Base-by-base conservation (phyloP, 805 yeast species). In the Candida orba region DNA sequence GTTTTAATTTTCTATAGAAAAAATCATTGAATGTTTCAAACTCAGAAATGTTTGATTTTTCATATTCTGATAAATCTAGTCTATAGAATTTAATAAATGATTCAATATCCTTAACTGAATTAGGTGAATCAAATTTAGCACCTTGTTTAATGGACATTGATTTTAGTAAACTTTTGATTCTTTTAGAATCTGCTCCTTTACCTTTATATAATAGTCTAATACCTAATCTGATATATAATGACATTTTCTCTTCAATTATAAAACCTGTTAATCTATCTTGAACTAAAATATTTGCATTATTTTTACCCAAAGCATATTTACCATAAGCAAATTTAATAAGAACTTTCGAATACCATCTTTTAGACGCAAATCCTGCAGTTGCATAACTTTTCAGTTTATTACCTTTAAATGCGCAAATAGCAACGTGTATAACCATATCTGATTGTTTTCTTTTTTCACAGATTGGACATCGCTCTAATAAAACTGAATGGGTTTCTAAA, bases 201-300 rank as follows among this genome's bases (percentile, higher is more conserved):
- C 95, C 91, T 53, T 81, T 78, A 63, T 91, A 91, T 3, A 91
- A 66, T 36, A 91, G 64, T 36, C 96, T 64, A 42, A 91, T 91
- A 0, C 98, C 99, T 32, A 93, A 59, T 39, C 96, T 71, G 10
- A 93, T 93, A 54, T 86, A 86, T 2, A 85, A 78, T 45, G 90
- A 81, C 85, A 93, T 91, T 55, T 88, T 88, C 56, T 91, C 99
- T 59, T 91, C 98, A 57, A 84, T 63, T n/a, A 91, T 78, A 37
- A 86, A 74, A 0, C 99, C 99, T 0, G 96, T 82, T 15, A 75
- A 69, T 48, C 99, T 71, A 60, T 93, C 97, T 61, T 93, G 98
- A 3, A 91, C 97, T 40, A 93, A 68, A 27, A 93, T 91, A 57
- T 91, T 91, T 9, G 97, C 99, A 39, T 95, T 88, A 58, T 91